These are phyloP conservation scores for Coniochaeta sp. DNA, from an alignment of 2,329 filamentous ascomycete species.

Conservation along the genomic window DNA sequence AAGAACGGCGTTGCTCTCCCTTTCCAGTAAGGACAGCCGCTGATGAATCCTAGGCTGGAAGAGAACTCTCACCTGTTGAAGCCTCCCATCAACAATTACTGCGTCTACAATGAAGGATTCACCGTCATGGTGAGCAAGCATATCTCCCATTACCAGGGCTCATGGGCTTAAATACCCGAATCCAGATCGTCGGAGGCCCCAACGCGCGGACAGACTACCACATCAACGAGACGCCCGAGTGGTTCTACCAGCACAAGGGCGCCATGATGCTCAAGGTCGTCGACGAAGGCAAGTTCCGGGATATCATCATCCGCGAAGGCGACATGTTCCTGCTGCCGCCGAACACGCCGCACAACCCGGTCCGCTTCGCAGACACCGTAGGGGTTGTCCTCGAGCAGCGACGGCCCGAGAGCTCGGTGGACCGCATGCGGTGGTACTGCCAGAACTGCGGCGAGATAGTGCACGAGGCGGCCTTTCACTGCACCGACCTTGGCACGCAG, in stretches of 20 bases:
- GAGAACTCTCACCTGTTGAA: conserved; percentile 88
- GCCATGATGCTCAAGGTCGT: conserved; percentile 92
- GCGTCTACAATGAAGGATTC: conserved; percentile 79
- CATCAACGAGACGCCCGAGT: conserved; percentile 93
- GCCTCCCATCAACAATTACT: conserved; percentile 96
- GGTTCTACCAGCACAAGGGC: conserved; percentile 95
- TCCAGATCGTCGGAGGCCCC: conserved; percentile 71
- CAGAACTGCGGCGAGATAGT: conserved; percentile 62
- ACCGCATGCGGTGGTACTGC: conserved; percentile 91
- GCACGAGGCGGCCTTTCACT: conserved; percentile 81
- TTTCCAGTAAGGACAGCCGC: conserved; percentile 4
- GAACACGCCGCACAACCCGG: conserved; percentile 96
- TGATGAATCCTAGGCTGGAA: conserved; percentile 57
- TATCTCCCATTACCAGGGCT: not conserved
- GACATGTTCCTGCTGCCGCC: conserved; percentile 88
- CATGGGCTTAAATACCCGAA: not conserved
- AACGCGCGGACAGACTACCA: conserved; percentile 97
- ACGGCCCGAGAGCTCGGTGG: conserved; percentile 60
- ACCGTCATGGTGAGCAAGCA: conserved; percentile 63
- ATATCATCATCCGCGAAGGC: conserved; percentile 85
- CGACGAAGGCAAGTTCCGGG: conserved; percentile 64
- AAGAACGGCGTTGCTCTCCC: not conserved
- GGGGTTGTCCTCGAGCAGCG: conserved; percentile 87
- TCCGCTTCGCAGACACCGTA: conserved; percentile 89
- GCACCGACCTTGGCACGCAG: conserved; percentile 85